Percentiles rank a stretch among this genome's conserved stretches.
These are phyloP conservation scores for Schoenoplectus triqueter DNA, from an alignment of 202 grass and related monocot genomes.

Conservation along the genomic window DNA sequence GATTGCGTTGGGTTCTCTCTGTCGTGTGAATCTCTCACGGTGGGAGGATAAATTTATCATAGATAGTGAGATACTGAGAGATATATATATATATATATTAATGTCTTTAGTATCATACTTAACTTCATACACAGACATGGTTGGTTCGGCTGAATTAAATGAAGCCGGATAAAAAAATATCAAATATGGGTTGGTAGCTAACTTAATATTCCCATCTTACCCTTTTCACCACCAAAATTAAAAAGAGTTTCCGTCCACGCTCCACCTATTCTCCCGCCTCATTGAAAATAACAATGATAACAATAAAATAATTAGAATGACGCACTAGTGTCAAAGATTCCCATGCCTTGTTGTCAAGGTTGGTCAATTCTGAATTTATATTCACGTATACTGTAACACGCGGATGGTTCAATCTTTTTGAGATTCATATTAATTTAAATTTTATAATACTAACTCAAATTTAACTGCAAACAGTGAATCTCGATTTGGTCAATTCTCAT, in stretches of 20 bases:
- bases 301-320: conserved; percentile 15
- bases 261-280: not conserved
- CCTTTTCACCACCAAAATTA: conserved; percentile 23
- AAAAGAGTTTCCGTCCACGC: conserved; percentile 26
- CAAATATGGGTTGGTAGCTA: not conserved
- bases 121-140: not conserved
- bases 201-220: conserved; percentile 16
- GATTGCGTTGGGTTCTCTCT: no score
- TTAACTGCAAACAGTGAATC: no score
- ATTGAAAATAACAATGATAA: not conserved
- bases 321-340: conserved; percentile 23
- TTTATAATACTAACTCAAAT: no score
- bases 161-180: conserved; percentile 17
- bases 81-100: not conserved
- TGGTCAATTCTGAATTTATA: no score
- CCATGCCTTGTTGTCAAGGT: not conserved
- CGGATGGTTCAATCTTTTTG: no score
- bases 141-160: conserved; percentile 31
- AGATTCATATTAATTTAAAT: no score
- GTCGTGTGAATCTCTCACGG: no score
- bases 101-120: no score
- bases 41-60: no score
- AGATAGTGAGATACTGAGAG: not conserved
- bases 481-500: no score
- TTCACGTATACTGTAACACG: no score